These are phyloP conservation scores for Meyerozyma elateridarum DNA, from an alignment of 1,139 yeast genomes.

Conservation along the genomic window DNA sequence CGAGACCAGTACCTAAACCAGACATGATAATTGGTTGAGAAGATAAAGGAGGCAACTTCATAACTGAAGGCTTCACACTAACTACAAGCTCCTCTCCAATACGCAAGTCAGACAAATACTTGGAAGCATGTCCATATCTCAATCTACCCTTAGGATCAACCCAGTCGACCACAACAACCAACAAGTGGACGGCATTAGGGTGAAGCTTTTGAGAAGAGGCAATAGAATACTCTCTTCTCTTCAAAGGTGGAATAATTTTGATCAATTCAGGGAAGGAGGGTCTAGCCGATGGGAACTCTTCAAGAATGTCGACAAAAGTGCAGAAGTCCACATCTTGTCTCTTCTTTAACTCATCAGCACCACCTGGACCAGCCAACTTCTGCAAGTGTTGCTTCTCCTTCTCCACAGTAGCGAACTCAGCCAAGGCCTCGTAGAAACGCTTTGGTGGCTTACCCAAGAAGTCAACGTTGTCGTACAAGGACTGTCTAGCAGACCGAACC, in stretches of 20 bases:
- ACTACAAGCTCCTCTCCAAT: constrained; percentile 89
- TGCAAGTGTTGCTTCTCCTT: constrained; percentile 60
- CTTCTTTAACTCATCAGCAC: constrained; percentile 80
- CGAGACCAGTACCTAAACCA: constrained; percentile 97
- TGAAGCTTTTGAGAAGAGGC: constrained; percentile 94
- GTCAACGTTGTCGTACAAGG: constrained; percentile 75
- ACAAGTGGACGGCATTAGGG: constrained; percentile 84
- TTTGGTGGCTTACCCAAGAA: constrained; percentile 94
- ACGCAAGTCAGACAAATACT: constrained; percentile 71
- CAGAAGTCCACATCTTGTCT: constrained; percentile 82
- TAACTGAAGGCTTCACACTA: constrained; percentile 92
- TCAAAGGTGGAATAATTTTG: constrained; percentile 74
- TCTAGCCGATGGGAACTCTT: constrained; percentile 76
- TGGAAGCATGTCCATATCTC: constrained; percentile 93
- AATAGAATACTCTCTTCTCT: constrained; percentile 98
- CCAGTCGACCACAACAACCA: constrained; percentile 97
- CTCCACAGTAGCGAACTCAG: constrained; percentile 67
- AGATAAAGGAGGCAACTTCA: constrained; percentile 88
- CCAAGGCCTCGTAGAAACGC: constrained; percentile 82
- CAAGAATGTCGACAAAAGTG: constrained; percentile 78
- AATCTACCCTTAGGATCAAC: constrained; percentile 78
- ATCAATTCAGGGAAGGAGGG: constrained; percentile 74
- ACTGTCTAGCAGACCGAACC: constrained; percentile 77
- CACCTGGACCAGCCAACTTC: constrained; percentile 68
- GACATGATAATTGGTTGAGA: constrained; percentile 93